These are phyloP conservation scores for Yueomyces sp. DNA, from an alignment of 1,139 yeast genomes.

Conservation along the genomic window DNA sequence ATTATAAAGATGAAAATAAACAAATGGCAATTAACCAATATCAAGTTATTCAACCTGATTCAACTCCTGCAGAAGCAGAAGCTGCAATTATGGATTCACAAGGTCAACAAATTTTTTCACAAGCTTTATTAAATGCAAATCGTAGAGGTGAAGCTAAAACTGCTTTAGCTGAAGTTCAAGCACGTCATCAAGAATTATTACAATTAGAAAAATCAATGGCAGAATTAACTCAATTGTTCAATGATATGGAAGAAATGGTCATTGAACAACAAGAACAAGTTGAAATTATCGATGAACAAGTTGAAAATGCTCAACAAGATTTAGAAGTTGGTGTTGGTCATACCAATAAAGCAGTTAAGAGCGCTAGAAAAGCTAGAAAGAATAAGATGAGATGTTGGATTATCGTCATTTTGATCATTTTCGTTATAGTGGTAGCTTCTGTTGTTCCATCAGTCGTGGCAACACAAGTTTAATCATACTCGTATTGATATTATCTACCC, in stretches of 20 bases:
- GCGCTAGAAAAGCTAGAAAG: slow-evolving; percentile 83
- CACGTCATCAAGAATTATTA: slow-evolving; percentile 89
- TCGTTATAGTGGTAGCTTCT: slow-evolving; percentile 58
- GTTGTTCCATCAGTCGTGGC: slow-evolving; percentile 30
- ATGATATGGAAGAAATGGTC: slow-evolving; percentile 92
- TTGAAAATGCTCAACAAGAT: slow-evolving; percentile 74
- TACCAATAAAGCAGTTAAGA: slow-evolving; percentile 77
- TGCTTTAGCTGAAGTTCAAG: slow-evolving; percentile 90
- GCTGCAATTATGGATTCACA: slow-evolving; percentile 78
- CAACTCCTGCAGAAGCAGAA: slow-evolving; percentile 70
- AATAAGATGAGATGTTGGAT: slow-evolving; percentile 83
- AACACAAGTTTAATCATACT: slow-evolving; percentile 5
- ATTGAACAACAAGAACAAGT: slow-evolving; percentile 91
- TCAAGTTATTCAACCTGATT: slow-evolving; percentile 85
- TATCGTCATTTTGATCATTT: slow-evolving; percentile 47
- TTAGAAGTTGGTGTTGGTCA: slow-evolving; percentile 93
- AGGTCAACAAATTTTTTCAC: slow-evolving; percentile 86
- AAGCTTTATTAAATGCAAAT: slow-evolving; percentile 81
- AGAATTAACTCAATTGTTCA: slow-evolving; percentile 86
- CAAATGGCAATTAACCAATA: slow-evolving; percentile 89
- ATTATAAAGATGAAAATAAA: slow-evolving; percentile 73
- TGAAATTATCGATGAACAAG: slow-evolving; percentile 71
- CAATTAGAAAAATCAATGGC: slow-evolving; percentile 94
- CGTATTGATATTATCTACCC: neutral
- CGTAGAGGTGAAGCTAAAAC: slow-evolving; percentile 96